phyloP scores from a whole-genome alignment of 108 stramenopile genomes.

The Poteriospumella lacustris region DNA sequence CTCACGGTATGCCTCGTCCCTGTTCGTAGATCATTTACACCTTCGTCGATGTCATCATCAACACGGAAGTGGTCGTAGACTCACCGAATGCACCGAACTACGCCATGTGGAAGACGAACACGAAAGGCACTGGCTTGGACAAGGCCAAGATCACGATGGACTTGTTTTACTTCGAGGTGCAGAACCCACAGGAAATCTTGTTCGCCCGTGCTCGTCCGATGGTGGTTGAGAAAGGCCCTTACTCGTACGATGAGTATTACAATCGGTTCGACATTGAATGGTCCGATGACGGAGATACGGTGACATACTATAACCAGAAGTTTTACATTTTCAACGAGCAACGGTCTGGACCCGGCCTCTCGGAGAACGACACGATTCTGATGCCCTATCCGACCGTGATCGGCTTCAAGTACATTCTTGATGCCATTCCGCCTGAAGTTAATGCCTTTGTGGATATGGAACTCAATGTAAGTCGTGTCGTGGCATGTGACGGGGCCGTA shows the following conservation, averaged over 20 bases:
- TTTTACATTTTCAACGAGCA: conserved; percentile 19
- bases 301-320: conserved; percentile 4
- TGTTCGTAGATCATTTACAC: neutral
- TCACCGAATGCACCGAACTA: neutral
- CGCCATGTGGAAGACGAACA: neutral
- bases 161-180: conserved; percentile 8
- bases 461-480: neutral
- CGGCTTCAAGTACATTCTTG: conserved; percentile 24
- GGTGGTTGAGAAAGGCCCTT: conserved; percentile 27
- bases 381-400: conserved; percentile 20
- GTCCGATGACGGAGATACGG: conserved; percentile 20
- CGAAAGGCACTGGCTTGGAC: neutral
- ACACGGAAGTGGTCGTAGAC: conserved; percentile 24
- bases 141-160: neutral
- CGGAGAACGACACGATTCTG: neutral
- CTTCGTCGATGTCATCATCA: neutral
- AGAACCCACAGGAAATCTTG: neutral
- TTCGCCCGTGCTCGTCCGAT: neutral
- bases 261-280: conserved; percentile 18
- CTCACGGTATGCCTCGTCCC: too few relatives aligned
- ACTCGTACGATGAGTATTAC: conserved; percentile 18
- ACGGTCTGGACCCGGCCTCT: neutral
- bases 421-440: neutral
- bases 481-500: neutral
- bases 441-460: neutral